Evolutionary conservation across 345 rosid species (phyloP), one percentile per base, ranked within the genome.

Genomic region (Jatropha curcas): DNA sequence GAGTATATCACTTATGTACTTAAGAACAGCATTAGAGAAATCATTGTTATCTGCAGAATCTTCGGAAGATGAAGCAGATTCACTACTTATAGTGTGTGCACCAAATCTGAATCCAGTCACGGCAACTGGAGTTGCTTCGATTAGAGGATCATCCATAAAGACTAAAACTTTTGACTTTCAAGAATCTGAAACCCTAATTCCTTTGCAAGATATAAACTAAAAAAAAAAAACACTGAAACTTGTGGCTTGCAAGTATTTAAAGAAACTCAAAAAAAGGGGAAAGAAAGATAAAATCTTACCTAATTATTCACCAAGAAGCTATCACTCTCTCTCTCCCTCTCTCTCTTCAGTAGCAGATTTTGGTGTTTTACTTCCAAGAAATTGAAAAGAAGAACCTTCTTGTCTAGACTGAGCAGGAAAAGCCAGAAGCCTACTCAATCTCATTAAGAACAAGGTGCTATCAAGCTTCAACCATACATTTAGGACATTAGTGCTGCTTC

Each of bases 1-100:
- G 0, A 82, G 76, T 70, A 73, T 68, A 46, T 79, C 75, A 60
- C 48, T 79, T 37, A 82, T 66, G 80, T 69, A 82, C 67, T 82
- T 73, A 34, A 82, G 78, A 62, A 70, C 51, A 6, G 61, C 62
- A 46, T 70, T 43, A 4, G 59, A 76, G 33, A 50, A 67, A 39
- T 76, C 77, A 61, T 30, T 66, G 33, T 24, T 60, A 43, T 68
- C 65, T 3, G 62, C n/a, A 33, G 53, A n/a, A 61, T 20, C 53
- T 46, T 58, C 77, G 17, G 61, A 16, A 68, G 67, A 60, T 27
- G 76, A 30, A 31, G 46, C 13, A 19, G 28, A 67, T 2, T 60
- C 72, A 37, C 7, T 17, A 60, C 31, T 46, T 30, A 53, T 22
- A 22, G 60, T 1, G 56, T 46, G 33, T 27, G 27, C 39, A 57